A percentile compares a stretch with the other conserved stretches of the same genome.
Conservation (phyloP, 352 stramenopile species). For the Phytophthora melonis region DNA sequence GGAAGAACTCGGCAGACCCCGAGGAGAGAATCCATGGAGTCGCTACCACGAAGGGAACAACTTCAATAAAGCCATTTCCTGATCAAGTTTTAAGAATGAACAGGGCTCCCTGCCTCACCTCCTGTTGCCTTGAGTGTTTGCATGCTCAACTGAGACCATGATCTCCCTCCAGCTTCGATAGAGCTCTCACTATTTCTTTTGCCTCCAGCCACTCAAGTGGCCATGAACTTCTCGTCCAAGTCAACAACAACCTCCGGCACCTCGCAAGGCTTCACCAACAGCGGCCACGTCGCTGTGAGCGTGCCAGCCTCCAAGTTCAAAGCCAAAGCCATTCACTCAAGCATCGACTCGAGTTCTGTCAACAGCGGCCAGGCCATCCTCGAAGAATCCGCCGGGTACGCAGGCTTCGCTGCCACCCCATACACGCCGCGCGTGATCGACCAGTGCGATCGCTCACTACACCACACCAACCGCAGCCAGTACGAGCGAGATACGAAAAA, state of each 20-base stretch:
- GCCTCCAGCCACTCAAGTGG: neutral
- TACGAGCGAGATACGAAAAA: neutral
- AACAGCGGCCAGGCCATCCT: neutral
- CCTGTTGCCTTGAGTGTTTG: neutral
- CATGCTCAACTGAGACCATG: neutral
- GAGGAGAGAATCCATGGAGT: too few species aligned
- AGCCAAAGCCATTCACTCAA: neutral
- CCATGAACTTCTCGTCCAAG: neutral
- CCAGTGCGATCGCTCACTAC: neutral
- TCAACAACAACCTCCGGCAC: neutral
- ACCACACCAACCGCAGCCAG: neutral
- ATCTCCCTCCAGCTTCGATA: neutral
- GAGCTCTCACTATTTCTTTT: neutral
- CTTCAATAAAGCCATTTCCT: too few species aligned
- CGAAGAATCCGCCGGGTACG: neutral
- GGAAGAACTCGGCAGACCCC: too few species aligned
- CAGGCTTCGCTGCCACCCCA: neutral
- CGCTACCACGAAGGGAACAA: too few species aligned
- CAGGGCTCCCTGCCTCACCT: too few species aligned
- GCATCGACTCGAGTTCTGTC: neutral
- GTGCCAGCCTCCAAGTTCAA: neutral
- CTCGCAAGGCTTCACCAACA: neutral
- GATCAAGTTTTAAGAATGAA: neutral
- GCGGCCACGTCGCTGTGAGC: neutral
- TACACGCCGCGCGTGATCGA: neutral